These are phyloP conservation scores for Kalanchoe fedtschenkoi DNA, from an alignment of 164 flowering plant genomes.

Conservation along the genomic window DNA sequence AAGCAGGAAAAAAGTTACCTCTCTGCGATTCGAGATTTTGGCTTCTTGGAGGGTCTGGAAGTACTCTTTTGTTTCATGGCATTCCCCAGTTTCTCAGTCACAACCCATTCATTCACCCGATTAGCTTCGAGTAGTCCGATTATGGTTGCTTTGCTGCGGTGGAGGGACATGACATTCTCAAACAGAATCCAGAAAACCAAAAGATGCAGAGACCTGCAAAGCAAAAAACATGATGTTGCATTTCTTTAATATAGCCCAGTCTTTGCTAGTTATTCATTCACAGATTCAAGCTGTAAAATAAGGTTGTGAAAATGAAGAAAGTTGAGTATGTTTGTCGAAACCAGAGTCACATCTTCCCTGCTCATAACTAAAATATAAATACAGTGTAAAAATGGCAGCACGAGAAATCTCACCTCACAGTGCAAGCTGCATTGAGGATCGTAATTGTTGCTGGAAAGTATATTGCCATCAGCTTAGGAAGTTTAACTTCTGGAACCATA, in stretches of 20 bases:
- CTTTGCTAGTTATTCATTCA: conserved; percentile 1
- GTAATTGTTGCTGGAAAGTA: conserved; percentile 60
- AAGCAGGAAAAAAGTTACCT: conserved; percentile 17
- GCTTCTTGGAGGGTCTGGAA: conserved; percentile 26
- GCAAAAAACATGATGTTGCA: neutral
- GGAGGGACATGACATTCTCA: conserved; percentile 79
- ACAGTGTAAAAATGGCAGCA: neutral
- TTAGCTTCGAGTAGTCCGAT: conserved; percentile 59
- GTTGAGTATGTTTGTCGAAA: neutral
- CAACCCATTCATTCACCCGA: conserved; percentile 73
- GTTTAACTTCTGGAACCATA: conserved; percentile 43
- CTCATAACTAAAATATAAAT: neutral
- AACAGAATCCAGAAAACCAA: conserved; percentile 65
- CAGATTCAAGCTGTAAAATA: neutral
- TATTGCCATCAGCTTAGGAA: conserved; percentile 41
- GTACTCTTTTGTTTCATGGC: conserved; percentile 21
- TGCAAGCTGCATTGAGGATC: conserved; percentile 48
- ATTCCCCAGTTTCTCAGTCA: conserved; percentile 63
- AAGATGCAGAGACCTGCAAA: conserved; percentile 51
- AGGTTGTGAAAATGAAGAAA: neutral
- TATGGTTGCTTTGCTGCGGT: conserved; percentile 53
- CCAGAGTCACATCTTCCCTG: neutral
- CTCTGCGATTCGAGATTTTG: conserved; percentile 23
- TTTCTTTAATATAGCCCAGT: neutral
- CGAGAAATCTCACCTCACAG: conserved; percentile 47